These are phyloP conservation scores for Termitomyces eurrhizus DNA, from an alignment of 768 basidiomycete genomes.

Conservation along the genomic window DNA sequence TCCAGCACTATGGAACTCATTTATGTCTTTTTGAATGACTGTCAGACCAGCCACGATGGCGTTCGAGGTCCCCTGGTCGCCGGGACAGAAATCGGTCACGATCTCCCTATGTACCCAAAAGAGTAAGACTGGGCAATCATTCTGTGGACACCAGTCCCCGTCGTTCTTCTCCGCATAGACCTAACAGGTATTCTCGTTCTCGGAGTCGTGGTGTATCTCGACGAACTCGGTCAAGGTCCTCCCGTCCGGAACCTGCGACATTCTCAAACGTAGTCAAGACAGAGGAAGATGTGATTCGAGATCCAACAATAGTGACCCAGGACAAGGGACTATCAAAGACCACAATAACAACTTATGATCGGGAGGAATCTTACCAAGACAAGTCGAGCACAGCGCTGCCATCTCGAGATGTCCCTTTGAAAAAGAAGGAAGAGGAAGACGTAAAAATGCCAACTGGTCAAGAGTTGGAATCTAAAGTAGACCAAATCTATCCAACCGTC, in stretches of 20 bases:
- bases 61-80: slow-evolving; percentile 20
- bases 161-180: slow-evolving; percentile 14
- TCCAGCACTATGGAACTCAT: neutral
- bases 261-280: neutral
- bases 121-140: slow-evolving; percentile 26
- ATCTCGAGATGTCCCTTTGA: neutral
- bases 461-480: neutral
- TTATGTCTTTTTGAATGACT: neutral
- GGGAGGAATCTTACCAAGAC: neutral
- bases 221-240: slow-evolving; percentile 10
- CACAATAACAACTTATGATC: neutral
- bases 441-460: neutral
- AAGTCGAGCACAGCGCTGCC: neutral
- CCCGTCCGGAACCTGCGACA: slow-evolving; percentile 8
- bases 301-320: neutral
- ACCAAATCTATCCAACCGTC: neutral
- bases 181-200: slow-evolving; percentile 9
- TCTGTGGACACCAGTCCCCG: slow-evolving; percentile 23
- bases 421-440: neutral
- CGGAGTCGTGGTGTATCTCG: slow-evolving; percentile 11
- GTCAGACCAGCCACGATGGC: slow-evolving; percentile 10
- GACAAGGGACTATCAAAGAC: neutral
- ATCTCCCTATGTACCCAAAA: slow-evolving; percentile 17
- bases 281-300: neutral
- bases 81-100: slow-evolving; percentile 24